Evolutionary conservation across 495 filamentous ascomycete species (phyloP).

Genomic region (Penicillium bovifimosum): DNA sequence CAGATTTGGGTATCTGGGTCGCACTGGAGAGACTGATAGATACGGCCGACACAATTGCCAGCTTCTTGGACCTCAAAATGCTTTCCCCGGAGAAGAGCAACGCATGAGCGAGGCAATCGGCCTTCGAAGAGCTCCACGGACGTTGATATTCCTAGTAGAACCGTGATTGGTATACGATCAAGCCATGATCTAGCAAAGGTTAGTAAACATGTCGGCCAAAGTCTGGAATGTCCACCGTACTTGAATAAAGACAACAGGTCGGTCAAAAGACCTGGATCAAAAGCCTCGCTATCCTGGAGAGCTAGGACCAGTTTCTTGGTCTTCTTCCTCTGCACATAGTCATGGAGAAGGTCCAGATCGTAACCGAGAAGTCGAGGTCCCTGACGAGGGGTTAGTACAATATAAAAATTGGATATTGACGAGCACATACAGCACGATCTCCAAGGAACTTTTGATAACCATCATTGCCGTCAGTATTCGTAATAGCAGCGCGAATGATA

Average conservation of each 20-base stretch:
- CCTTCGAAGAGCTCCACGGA: conserved; percentile 85
- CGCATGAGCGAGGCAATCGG: conserved; percentile 69
- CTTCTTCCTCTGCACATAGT: conserved; percentile 51
- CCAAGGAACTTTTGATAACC: conserved; percentile 41
- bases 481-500: conserved; percentile 66
- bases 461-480: conserved; percentile 47
- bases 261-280: conserved; percentile 70
- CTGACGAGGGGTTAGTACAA: conserved; percentile 31
- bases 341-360: conserved; percentile 76
- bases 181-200: conserved; percentile 65
- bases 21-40: conserved; percentile 66
- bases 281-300: conserved; percentile 89
- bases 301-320: conserved; percentile 64
- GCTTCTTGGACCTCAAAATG: conserved; percentile 81
- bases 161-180: conserved; percentile 82
- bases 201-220: conserved; percentile 3
- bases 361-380: conserved; percentile 78
- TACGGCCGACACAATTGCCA: conserved; percentile 66
- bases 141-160: conserved; percentile 85
- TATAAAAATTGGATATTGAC: neutral
- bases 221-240: conserved; percentile 37
- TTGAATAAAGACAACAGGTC: conserved; percentile 75
- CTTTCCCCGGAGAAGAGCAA: conserved; percentile 63
- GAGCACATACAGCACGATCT: conserved; percentile 47
- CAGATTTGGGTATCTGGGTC: conserved; percentile 50